Percentiles rank a stretch among this genome's conserved stretches.
phyloP scores from a whole-genome alignment of 371 early-diverging fungal species.

The Syncephalastrum contaminatum region DNA sequence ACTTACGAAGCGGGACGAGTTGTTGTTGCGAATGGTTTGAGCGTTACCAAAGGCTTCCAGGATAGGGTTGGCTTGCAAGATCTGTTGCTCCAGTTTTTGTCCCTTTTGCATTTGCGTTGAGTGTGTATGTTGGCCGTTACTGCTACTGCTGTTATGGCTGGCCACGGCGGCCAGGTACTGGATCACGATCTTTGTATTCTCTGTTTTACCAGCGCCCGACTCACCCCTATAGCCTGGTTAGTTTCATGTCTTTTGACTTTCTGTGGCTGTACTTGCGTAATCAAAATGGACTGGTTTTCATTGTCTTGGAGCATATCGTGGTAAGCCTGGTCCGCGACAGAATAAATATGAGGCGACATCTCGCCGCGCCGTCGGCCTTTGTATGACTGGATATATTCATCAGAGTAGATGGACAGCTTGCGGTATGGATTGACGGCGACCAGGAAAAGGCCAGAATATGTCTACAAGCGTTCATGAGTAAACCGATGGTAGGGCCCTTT shows the following conservation, averaged over 20 bases:
- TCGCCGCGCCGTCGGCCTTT: constrained; percentile 87
- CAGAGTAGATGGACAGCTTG: constrained; percentile 89
- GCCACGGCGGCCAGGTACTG: constrained; percentile 96
- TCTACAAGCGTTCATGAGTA: constrained; percentile 53
- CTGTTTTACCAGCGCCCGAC: constrained; percentile 99
- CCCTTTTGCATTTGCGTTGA: constrained; percentile 17
- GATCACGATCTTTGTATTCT: constrained; percentile 99
- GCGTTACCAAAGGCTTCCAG: constrained; percentile 99
- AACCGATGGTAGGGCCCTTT: neutral
- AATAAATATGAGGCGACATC: constrained; percentile 96
- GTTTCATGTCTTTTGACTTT: neutral
- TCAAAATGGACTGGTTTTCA: constrained; percentile 98
- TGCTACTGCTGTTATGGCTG: constrained; percentile 34
- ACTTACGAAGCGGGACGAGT: constrained; percentile 98
- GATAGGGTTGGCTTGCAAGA: constrained; percentile 97
- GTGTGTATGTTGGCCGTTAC: neutral
- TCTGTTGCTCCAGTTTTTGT: constrained; percentile 83
- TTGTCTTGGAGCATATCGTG: constrained; percentile 91
- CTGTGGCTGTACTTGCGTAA: constrained; percentile 71
- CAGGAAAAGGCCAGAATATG: constrained; percentile 99
- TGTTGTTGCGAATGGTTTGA: constrained; percentile 99
- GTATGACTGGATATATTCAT: constrained; percentile 79
- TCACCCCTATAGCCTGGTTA: constrained; percentile 77
- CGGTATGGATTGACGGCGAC: constrained; percentile 99
- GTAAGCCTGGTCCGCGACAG: constrained; percentile 95